Base-by-base conservation (phyloP, 345 rosid genomes). In the Ailanthus altissimus region DNA sequence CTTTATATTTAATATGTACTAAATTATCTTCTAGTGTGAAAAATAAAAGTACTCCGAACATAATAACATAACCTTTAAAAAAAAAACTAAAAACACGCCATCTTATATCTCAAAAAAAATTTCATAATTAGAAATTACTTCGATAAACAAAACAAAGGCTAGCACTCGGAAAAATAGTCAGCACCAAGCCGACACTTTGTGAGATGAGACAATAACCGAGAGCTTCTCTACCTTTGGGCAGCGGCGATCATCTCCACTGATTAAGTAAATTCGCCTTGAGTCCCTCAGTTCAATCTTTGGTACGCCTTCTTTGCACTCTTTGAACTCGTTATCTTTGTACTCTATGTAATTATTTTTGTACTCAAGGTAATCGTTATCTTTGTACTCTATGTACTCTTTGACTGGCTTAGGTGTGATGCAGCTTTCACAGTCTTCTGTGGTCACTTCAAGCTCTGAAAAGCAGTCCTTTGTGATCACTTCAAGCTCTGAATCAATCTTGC, bases 251-350 rank as follows among this genome's bases (percentile, higher is more conserved):
- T 84, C 84, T 54, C 97, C 97, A 60, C 91, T 91, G 21, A 91
- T 88, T 86, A 90, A 91, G 82, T 77, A 90, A 60, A 77, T 79
- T 8, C 87, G 70, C 5, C 93, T 93, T 3, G 89, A 76, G 9
- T 64, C 71, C 14, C 81, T 83, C 32, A 91, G 64, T 58, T 78
- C 67, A 25, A 88, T 61, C 80, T 78, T 83, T n/a, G 89, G 85
- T 65, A 81, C 14, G 7, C 91, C 89, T 9, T 89, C 88, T 7
- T 79, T 83, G 80, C 78, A 78, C 25, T 75, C 73, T 16, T 81
- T 84, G 5, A n/a, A n/a, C n/a, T n/a, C n/a, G n/a, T n/a, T n/a
- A n/a, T n/a, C n/a, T n/a, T n/a, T n/a, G n/a, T n/a, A n/a, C n/a
- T n/a, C n/a, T n/a, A n/a, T n/a, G n/a, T n/a, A n/a, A n/a, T n/a